phyloP scores from a whole-genome alignment of 2,329 filamentous ascomycete genomes.

The Penicillium sp. region DNA sequence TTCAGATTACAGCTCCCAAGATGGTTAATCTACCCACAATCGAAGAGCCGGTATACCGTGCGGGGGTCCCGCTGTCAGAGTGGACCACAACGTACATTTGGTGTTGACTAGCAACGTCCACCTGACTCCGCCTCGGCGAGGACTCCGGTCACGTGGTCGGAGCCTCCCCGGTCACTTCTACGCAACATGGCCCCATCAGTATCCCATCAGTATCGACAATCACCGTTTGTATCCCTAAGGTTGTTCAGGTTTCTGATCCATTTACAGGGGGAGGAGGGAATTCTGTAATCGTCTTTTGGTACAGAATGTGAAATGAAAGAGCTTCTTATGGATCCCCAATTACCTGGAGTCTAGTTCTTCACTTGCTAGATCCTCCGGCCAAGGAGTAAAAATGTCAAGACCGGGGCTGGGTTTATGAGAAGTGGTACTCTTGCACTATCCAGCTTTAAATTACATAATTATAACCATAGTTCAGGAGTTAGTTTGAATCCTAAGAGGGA shows the following conservation, averaged over 20 bases:
- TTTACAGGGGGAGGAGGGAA: too few species aligned
- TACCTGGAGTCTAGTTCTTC: not conserved
- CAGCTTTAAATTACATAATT: too few species aligned
- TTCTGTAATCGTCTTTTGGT: not conserved
- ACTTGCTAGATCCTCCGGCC: not conserved
- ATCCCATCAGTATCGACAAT: too few species aligned
- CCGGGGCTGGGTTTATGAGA: not conserved
- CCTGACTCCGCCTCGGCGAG: not conserved
- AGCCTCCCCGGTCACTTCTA: not conserved
- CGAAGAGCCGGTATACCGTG: not conserved
- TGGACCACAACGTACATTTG: not conserved
- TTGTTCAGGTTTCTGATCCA: too few species aligned
- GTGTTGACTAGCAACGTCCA: not conserved
- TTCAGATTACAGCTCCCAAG: not conserved
- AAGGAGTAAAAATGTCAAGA: too few species aligned
- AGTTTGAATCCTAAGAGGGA: too few species aligned
- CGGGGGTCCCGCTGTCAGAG: not conserved
- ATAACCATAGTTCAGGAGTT: too few species aligned
- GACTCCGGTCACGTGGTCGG: slow-evolving; percentile 1
- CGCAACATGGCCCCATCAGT: too few species aligned
- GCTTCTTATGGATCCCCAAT: not conserved
- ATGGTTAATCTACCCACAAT: not conserved
- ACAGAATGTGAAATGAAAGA: not conserved
- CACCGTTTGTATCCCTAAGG: too few species aligned
- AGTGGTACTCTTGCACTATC: not conserved